Base-by-base conservation (phyloP, 768 basidiomycete genomes). In the Phaeolepiota aurea region DNA sequence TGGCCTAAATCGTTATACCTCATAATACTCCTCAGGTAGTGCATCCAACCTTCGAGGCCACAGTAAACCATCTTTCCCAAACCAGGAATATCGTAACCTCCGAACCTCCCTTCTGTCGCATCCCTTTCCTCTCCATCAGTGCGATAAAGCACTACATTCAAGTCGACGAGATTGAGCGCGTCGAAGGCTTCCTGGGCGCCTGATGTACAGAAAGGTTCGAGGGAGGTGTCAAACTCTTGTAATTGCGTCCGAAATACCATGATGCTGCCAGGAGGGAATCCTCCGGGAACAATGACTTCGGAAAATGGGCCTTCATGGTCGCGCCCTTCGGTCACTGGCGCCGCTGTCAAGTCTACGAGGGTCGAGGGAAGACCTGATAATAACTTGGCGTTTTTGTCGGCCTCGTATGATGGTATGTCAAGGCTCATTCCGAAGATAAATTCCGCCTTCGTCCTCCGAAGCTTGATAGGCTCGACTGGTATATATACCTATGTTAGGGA, bases 1-100 rank as follows among this genome's bases (percentile, higher is more conserved):
- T 98, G 92, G 0, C 96, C 96, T 2, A 98, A 72, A 56, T 99
- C 92, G 58, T 98, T 98, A 53, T 79, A 74, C 48, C 71, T 70
- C 78, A 92, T 92, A 57, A 98, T 79, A 49, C 78, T 77, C 28
- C 78, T 72, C 41, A 98, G 65, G 0, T 81, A 81, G 49, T 82
- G 76, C 91, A 99, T 97, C 91, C 93, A 99, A 1, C 96, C 96
- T 54, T 98, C 90, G 38, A 98, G 59, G 13, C 96, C 96, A 52
- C 93, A 97, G 60, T 97, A 99, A 9, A 76, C 79, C 58, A 92
- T 65, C 44, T 74, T 73, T 0, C 86, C 90, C 16, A 76, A 53
- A 16, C 72, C 76, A 3, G 93, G 87, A 22, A 99, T 64, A 35
- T 82, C 73, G 59, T 98, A 98, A 1, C 67, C 75, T 2, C 96